These are phyloP conservation scores for Lipomyces spencermartinsiae DNA, from an alignment of 805 yeast genomes.

Conservation along the genomic window DNA sequence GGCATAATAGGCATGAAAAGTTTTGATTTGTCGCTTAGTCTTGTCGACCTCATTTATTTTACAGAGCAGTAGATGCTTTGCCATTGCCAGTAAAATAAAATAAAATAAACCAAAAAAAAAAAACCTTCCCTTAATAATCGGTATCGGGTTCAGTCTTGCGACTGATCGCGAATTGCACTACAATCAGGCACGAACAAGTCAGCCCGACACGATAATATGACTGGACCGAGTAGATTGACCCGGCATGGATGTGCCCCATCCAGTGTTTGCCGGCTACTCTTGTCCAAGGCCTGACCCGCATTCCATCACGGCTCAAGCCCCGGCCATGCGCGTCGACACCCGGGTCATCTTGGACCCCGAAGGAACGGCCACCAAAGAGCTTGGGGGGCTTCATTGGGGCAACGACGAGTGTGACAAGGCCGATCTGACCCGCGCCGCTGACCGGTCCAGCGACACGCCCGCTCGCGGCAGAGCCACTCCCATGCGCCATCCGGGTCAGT, in stretches of 20 bases:
- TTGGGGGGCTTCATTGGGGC: background rate
- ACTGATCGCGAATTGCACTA: constrained; percentile 39
- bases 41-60: too few species aligned
- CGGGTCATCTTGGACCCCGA: background rate
- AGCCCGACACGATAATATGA: background rate
- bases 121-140: constrained; percentile 35
- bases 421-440: constrained; percentile 5
- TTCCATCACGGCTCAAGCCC: background rate
- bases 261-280: background rate
- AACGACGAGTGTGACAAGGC: background rate
- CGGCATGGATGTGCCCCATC: background rate
- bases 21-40: too few species aligned
- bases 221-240: background rate
- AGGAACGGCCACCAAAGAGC: background rate
- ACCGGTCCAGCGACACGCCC: constrained; percentile 6
- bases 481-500: constrained; percentile 10
- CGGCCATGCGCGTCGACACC: background rate
- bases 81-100: too few species aligned
- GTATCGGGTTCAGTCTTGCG: constrained; percentile 36
- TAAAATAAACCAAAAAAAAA: constrained; percentile 11
- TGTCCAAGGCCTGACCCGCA: background rate
- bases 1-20: too few species aligned
- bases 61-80: too few species aligned
- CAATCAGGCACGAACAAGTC: constrained; percentile 11
- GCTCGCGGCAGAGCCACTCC: constrained; percentile 15